A percentile compares a stretch with the other conserved stretches of the same genome.
Conservation (phyloP, 495 filamentous ascomycete species). For the Neurospora discreta region DNA sequence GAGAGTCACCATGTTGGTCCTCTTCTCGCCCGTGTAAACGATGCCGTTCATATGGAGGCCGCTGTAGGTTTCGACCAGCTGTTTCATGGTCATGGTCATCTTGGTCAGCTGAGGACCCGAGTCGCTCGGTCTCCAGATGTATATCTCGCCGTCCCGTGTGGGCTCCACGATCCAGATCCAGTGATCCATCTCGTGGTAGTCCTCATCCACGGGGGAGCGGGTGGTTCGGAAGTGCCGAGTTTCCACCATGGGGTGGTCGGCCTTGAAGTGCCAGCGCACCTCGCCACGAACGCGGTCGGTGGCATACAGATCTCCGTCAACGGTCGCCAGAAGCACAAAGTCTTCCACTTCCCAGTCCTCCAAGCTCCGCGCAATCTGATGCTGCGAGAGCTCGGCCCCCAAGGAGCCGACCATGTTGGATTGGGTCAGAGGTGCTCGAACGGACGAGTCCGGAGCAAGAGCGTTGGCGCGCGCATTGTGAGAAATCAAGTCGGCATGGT, state of each 20-base stretch:
- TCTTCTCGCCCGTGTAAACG: slow-evolving; percentile 84
- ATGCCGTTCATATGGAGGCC: slow-evolving; percentile 61
- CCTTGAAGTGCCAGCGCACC: slow-evolving; percentile 71
- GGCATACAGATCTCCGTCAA: slow-evolving; percentile 93
- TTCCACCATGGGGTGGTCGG: slow-evolving; percentile 78
- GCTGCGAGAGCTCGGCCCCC: slow-evolving; percentile 57
- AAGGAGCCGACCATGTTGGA: slow-evolving; percentile 41
- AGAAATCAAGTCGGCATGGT: slow-evolving; percentile 34
- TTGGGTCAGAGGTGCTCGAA: slow-evolving; percentile 69
- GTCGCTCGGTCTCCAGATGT: slow-evolving; percentile 67
- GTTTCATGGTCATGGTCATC: slow-evolving; percentile 74
- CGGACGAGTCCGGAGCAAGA: slow-evolving; percentile 82
- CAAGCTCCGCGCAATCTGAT: slow-evolving; percentile 87
- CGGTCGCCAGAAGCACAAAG: slow-evolving; percentile 98
- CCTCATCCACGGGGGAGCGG: slow-evolving; percentile 45
- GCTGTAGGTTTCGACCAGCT: slow-evolving; percentile 58
- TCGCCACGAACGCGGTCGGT: slow-evolving; percentile 78
- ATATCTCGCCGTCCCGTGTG: slow-evolving; percentile 76
- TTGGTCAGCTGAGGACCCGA: slow-evolving; percentile 62
- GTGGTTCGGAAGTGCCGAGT: slow-evolving; percentile 73
- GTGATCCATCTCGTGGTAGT: slow-evolving; percentile 56
- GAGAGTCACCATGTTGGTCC: slow-evolving; percentile 75
- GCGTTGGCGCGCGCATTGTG: slow-evolving; percentile 87
- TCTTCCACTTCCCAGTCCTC: slow-evolving; percentile 99
- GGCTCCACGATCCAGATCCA: slow-evolving; percentile 97